Evolutionary conservation across 129 eudicot species (phyloP).

Genomic region (Cynara cardunculus): DNA sequence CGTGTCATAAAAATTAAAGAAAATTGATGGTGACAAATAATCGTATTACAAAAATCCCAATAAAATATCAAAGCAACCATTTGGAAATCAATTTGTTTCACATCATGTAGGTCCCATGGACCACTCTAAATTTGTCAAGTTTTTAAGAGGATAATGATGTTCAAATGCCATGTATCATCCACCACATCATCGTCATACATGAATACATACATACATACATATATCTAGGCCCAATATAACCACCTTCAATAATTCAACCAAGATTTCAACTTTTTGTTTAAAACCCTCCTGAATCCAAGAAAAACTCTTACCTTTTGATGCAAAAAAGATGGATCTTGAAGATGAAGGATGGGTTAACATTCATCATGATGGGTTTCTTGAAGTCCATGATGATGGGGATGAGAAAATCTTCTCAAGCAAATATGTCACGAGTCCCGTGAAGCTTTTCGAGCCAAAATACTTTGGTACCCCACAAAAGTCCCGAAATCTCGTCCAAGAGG

Average conservation of each 20-base stretch:
- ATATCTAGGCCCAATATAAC: background rate
- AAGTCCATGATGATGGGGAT: constrained; percentile 54
- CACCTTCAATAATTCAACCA: constrained; percentile 37
- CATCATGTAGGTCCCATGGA: constrained; percentile 41
- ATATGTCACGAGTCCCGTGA: constrained; percentile 22
- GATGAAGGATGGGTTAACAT: constrained; percentile 78
- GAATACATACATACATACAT: no score
- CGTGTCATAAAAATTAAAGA: background rate
- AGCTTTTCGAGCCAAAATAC: constrained; percentile 30
- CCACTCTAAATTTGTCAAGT: constrained; percentile 40
- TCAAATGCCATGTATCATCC: constrained; percentile 18
- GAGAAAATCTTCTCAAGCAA: constrained; percentile 44
- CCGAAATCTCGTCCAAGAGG: constrained; percentile 29
- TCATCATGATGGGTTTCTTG: constrained; percentile 63
- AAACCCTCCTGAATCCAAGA: background rate
- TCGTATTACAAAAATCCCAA: constrained; percentile 3
- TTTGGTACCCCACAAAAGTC: constrained; percentile 28
- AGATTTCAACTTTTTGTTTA: background rate
- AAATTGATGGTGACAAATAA: constrained; percentile 6
- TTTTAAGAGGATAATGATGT: constrained; percentile 26
- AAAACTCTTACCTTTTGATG: constrained; percentile 1
- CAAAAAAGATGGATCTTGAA: constrained; percentile 63
- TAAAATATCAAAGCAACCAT: constrained; percentile 27
- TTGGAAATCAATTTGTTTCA: constrained; percentile 19
- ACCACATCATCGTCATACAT: background rate